Percentiles rank a stretch among this genome's conserved stretches.
phyloP scores from a whole-genome alignment of 345 rosid species.

The Raphanus sativus region DNA sequence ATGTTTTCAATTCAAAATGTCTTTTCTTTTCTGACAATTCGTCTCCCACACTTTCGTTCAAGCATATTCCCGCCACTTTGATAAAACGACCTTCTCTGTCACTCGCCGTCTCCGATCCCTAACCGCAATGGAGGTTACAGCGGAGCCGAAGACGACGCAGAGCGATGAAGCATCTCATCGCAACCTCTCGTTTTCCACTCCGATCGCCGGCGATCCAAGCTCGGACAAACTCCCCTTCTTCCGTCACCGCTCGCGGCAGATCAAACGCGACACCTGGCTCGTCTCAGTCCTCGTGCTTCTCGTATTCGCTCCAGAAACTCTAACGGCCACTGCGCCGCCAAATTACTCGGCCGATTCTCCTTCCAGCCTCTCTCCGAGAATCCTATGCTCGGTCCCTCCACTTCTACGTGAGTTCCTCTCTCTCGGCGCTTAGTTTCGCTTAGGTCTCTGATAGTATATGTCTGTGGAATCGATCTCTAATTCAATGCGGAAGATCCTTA shows the following conservation, averaged over 20 bases:
- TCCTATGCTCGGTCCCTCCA: slow-evolving; percentile 85
- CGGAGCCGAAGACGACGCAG: slow-evolving; percentile 24
- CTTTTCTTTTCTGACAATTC: neutral
- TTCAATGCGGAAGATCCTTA: neutral
- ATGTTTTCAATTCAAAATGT: neutral
- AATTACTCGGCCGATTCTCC: slow-evolving; percentile 50
- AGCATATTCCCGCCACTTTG: slow-evolving; percentile 35
- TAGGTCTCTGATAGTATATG: neutral
- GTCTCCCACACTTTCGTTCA: neutral
- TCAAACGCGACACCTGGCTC: slow-evolving; percentile 74
- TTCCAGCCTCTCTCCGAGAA: slow-evolving; percentile 85
- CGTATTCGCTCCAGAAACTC: slow-evolving; percentile 55
- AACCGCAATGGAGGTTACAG: slow-evolving; percentile 29
- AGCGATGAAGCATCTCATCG: slow-evolving; percentile 33
- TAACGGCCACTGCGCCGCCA: slow-evolving; percentile 51
- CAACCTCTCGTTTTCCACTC: slow-evolving; percentile 15
- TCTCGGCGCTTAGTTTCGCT: neutral
- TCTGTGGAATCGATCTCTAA: neutral
- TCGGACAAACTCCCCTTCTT: slow-evolving; percentile 57
- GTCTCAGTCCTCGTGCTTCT: slow-evolving; percentile 69
- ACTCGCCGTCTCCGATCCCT: slow-evolving; percentile 1
- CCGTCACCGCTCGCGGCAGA: slow-evolving; percentile 55
- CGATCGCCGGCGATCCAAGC: slow-evolving; percentile 24
- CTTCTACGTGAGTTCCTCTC: slow-evolving; percentile 62
- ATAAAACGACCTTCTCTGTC: too few relatives aligned